phyloP scores from a whole-genome alignment of 106 monocot species.

The Platanthera zijinensis region DNA sequence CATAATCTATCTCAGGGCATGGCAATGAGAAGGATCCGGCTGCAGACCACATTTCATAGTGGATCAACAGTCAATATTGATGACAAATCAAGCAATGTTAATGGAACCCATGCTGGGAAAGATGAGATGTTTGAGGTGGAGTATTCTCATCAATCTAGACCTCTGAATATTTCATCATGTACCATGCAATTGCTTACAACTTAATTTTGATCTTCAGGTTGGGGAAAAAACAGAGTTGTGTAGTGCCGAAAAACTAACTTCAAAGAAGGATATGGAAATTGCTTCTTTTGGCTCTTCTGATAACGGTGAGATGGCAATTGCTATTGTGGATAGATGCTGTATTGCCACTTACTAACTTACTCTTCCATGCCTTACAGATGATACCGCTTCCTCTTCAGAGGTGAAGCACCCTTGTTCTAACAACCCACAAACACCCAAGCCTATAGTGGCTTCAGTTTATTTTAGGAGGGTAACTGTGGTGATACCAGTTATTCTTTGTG shows the following conservation, averaged over 20 bases:
- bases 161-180: background rate
- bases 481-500: background rate
- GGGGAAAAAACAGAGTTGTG: background rate
- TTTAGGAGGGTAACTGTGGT: constrained; percentile 6
- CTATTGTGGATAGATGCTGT: background rate
- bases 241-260: background rate
- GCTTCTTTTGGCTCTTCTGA: background rate
- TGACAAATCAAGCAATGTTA: background rate
- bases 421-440: background rate
- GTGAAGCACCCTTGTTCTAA: background rate
- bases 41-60: constrained; percentile 5
- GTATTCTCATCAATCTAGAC: background rate
- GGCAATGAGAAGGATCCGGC: constrained; percentile 12
- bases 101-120: background rate
- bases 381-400: background rate
- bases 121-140: constrained; percentile 3
- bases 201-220: constrained; percentile 1
- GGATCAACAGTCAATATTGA: background rate
- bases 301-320: constrained; percentile 8
- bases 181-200: background rate
- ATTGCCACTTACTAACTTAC: background rate
- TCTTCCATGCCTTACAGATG: constrained; percentile 8
- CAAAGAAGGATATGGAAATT: background rate
- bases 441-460: constrained; percentile 4
- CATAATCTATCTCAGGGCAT: background rate